Conservation (phyloP, 176 grass and related monocot genomes). For the Dendrocalamus sinicus region DNA sequence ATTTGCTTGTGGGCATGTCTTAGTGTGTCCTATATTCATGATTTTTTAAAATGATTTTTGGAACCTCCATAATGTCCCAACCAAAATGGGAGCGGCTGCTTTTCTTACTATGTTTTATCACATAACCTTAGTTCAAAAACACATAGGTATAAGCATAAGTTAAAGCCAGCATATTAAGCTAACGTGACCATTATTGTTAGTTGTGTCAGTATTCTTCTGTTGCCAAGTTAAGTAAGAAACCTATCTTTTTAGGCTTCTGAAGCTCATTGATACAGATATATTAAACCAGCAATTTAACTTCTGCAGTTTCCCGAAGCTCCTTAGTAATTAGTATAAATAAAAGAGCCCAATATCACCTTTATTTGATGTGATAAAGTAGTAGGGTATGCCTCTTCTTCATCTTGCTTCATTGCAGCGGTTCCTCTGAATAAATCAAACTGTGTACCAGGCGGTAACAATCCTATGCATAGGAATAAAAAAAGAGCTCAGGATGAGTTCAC, state of each 20-base stretch:
- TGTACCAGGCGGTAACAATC: conserved; percentile 89
- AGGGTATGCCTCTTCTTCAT: conserved; percentile 90
- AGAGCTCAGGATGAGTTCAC: conserved; percentile 35
- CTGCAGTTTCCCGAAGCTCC: not conserved
- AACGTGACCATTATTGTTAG: not conserved
- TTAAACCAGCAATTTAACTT: not conserved
- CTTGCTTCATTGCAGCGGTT: conserved; percentile 99
- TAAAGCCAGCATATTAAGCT: conserved; percentile 25
- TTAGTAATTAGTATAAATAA: conserved; percentile 28
- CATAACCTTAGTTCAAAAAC: not conserved
- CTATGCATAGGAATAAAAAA: conserved; percentile 47
- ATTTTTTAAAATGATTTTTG: not conserved
- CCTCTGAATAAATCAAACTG: conserved; percentile 99
- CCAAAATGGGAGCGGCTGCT: not conserved
- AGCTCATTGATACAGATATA: conserved; percentile 21
- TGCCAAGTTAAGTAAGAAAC: conserved; percentile 17
- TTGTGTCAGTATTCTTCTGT: not conserved
- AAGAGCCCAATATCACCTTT: conserved; percentile 61
- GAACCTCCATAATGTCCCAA: not conserved
- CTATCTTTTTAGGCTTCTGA: conserved; percentile 26
- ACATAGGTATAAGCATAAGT: conserved; percentile 13
- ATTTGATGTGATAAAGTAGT: conserved; percentile 87
- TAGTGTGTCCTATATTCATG: not conserved
- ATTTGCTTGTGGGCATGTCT: not conserved
- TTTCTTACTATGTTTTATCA: not conserved